Conservation (phyloP, 306 rosid species). For the Hylodesmum podocarpum region DNA sequence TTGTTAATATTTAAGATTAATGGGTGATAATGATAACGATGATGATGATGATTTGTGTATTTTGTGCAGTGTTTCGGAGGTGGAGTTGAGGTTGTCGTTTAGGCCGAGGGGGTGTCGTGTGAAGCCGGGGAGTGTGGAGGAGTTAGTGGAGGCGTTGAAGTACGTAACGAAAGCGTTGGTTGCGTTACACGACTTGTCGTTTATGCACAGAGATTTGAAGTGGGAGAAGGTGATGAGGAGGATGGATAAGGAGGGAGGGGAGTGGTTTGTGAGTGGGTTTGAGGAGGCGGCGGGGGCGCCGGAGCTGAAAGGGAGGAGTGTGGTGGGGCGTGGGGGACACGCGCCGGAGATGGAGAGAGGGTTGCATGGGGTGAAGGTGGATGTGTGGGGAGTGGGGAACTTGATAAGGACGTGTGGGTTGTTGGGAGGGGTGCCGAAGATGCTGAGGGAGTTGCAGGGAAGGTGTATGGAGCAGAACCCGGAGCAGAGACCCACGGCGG, state of each 20-base stretch:
- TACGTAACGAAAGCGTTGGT: conserved; percentile 82
- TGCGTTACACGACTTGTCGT: conserved; percentile 83
- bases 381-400: conserved; percentile 89
- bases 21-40: no score
- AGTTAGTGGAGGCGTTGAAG: conserved; percentile 74
- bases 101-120: conserved; percentile 69
- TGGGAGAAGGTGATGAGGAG: conserved; percentile 83
- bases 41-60: no score
- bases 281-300: conserved; percentile 88
- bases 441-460: conserved; percentile 76
- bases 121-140: conserved; percentile 54
- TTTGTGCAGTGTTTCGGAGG: no score
- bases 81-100: conserved; percentile 51
- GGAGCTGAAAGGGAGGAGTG: conserved; percentile 51
- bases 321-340: conserved; percentile 45
- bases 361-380: conserved; percentile 92
- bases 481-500: conserved; percentile 90
- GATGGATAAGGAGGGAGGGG: conserved; percentile 50
- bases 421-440: conserved; percentile 59
- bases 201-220: conserved; percentile 81
- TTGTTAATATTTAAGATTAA: no score
- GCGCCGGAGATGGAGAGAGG: conserved; percentile 96
- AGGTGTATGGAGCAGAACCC: conserved; percentile 89
- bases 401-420: conserved; percentile 69
- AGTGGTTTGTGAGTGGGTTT: conserved; percentile 85